These are phyloP conservation scores for Candida argentea DNA, from an alignment of 805 yeast genomes.

Conservation along the genomic window DNA sequence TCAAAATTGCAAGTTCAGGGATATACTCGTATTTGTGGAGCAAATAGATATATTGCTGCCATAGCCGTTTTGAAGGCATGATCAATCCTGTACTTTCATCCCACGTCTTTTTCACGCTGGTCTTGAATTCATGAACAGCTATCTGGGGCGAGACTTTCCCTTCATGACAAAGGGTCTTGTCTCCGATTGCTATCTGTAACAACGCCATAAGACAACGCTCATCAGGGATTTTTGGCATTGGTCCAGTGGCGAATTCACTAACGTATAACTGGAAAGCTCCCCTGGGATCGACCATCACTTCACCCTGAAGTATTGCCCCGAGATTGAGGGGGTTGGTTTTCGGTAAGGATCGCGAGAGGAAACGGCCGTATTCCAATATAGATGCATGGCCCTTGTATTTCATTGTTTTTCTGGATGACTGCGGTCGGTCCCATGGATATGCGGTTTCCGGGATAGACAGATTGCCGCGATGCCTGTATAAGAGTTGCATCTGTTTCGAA, in stretches of 20 bases:
- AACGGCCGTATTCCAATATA: slow-evolving; percentile 17
- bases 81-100: slow-evolving; percentile 8
- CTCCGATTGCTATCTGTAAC: slow-evolving; percentile 35
- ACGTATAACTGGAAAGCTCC: slow-evolving; percentile 19
- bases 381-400: slow-evolving; percentile 5
- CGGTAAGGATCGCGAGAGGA: slow-evolving; percentile 11
- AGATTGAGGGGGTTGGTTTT: slow-evolving; percentile 15
- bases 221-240: slow-evolving; percentile 18
- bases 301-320: slow-evolving; percentile 30
- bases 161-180: slow-evolving; percentile 34
- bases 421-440: slow-evolving; percentile 9
- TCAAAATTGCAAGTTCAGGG: slow-evolving; percentile 38
- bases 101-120: slow-evolving; percentile 15
- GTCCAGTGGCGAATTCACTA: slow-evolving; percentile 10
- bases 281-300: slow-evolving; percentile 18
- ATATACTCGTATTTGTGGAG: slow-evolving; percentile 37
- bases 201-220: slow-evolving; percentile 31
- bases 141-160: slow-evolving; percentile 46
- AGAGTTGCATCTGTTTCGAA: slow-evolving; percentile 19
- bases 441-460: slow-evolving; percentile 1
- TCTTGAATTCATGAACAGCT: slow-evolving; percentile 48
- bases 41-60: slow-evolving; percentile 44
- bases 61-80: slow-evolving; percentile 36
- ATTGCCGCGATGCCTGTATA: slow-evolving; percentile 9
- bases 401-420: not conserved